Base-by-base conservation (phyloP, 495 filamentous ascomycete genomes). In the Aspergillus campestris region DNA sequence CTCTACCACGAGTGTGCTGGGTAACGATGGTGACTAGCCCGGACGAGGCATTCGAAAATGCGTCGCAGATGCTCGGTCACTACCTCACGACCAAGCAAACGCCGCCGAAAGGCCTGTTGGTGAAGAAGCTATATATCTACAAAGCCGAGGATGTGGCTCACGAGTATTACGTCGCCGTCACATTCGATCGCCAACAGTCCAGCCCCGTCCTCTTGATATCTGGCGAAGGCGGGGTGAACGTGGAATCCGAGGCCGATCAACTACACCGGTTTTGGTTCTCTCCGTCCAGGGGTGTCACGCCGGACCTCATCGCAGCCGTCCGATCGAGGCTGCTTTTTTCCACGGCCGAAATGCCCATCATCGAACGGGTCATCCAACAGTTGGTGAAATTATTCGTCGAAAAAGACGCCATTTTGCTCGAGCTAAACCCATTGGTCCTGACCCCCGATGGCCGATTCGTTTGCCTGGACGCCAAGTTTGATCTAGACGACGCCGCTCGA, bases 121-220 rank as follows among this genome's bases (percentile, higher is more conserved):
- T 66, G 14, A 52, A 62, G 0, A 62, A 66, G 28, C 42, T 69
- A 5, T 64, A 66, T 45, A 58, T 69, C 28, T 60, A 58, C 45
- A 54, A 64, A 51, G 44, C 57, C 0, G 50, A 66, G 0, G 48
- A 57, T 9, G 36, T 60, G 1, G 45, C 49, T 0, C 49, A 66
- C 6, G 60, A 67, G 35, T 67, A 51, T 40, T 66, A 69, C 37
- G 12, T 67, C 4, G 54, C 64, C 1, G 34, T 69, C 3, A 64
- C 60, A 1, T 57, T 69, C 30, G 64, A 69, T 24, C 60, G 65
- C 15, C 53, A 57, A 3, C 51, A 50, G 5, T 44, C 36, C 33
- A 54, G 48, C 13, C 65, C 64, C 0, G 50, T 58, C 0, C 45
- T 69, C 1, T 51, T 67, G 0, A 53, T 67, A 5, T 67, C 64